Conservation (phyloP, 2,329 filamentous ascomycete genomes). For the Penicillium rolfsii region DNA sequence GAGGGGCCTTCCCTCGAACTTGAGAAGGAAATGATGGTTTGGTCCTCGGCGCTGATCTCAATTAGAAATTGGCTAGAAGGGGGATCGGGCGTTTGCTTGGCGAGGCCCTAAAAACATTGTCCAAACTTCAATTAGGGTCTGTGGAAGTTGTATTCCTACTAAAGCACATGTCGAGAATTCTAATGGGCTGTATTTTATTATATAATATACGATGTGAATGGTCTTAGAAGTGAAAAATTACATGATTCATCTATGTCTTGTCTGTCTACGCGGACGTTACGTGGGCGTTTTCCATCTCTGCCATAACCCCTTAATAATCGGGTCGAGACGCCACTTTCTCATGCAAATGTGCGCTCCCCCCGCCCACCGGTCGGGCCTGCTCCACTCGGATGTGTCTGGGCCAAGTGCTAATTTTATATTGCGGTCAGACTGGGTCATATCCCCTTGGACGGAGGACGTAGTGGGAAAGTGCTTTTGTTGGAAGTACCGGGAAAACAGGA, state of each 20-base stretch:
- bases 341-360: no score
- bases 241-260: neutral
- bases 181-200: no score
- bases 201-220: neutral
- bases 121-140: neutral
- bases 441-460: neutral
- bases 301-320: slow-evolving; percentile 12
- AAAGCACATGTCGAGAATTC: no score
- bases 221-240: neutral
- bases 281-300: neutral
- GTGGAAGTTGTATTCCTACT: neutral
- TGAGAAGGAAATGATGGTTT: neutral
- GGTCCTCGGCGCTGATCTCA: slow-evolving; percentile 14
- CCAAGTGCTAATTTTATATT: slow-evolving; percentile 18
- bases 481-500: neutral
- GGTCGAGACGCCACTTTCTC: slow-evolving; percentile 13
- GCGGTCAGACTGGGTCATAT: neutral
- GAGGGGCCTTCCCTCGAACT: neutral
- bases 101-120: neutral
- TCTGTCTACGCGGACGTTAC: neutral
- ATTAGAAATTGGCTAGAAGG: slow-evolving; percentile 5
- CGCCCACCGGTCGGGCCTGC: neutral
- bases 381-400: slow-evolving; percentile 13
- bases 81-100: slow-evolving; percentile 2
- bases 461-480: neutral